phyloP scores from a whole-genome alignment of 2,329 filamentous ascomycete species.

The Pseudogymnoascus sp. region DNA sequence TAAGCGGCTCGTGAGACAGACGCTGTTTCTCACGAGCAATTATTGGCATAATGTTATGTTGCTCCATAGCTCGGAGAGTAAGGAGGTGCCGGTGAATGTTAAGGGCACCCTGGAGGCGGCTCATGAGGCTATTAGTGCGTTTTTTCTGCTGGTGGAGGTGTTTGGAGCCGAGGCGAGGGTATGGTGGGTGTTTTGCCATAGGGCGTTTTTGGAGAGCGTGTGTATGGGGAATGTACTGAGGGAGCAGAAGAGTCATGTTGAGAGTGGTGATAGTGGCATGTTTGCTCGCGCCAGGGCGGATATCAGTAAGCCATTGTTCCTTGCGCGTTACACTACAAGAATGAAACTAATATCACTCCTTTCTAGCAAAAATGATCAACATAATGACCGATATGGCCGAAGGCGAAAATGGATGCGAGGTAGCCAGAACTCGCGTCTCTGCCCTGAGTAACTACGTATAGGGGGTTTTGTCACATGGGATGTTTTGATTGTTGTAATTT shows the following conservation, averaged over 20 bases:
- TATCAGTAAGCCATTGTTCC: constrained; percentile 42
- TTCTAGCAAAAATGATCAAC: constrained; percentile 50
- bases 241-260: constrained; percentile 32
- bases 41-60: constrained; percentile 79
- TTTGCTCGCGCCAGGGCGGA: constrained; percentile 52
- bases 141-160: constrained; percentile 63
- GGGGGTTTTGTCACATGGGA: not conserved
- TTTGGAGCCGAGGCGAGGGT: constrained; percentile 65
- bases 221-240: constrained; percentile 56
- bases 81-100: constrained; percentile 54
- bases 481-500: not conserved
- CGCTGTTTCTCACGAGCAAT: constrained; percentile 70
- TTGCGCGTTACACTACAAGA: not conserved
- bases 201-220: constrained; percentile 68
- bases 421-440: constrained; percentile 50
- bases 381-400: constrained; percentile 53
- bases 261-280: constrained; percentile 23
- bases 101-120: constrained; percentile 65
- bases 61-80: constrained; percentile 62
- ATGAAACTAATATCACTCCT: constrained; percentile 1
- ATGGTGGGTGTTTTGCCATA: constrained; percentile 80
- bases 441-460: constrained; percentile 44
- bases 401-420: constrained; percentile 47
- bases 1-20: constrained; percentile 63
- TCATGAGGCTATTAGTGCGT: constrained; percentile 64